A percentile compares a stretch with the other conserved stretches of the same genome.
phyloP scores from a whole-genome alignment of 169 alveolate species.

The Babesia ovis region DNA sequence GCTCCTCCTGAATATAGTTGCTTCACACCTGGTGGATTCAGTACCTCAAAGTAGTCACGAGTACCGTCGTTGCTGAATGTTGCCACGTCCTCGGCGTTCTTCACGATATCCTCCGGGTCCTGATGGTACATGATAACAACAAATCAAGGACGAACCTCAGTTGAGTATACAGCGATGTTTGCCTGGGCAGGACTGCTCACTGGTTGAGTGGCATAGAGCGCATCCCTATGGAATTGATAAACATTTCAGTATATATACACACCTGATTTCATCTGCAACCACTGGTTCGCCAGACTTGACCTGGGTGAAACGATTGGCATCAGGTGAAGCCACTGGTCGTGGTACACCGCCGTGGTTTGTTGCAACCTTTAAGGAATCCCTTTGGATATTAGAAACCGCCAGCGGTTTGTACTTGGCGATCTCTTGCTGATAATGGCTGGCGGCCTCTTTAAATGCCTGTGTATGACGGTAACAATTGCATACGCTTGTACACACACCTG shows the following conservation, averaged over 20 bases:
- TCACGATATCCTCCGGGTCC: conserved; percentile 37
- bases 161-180: conserved; percentile 41
- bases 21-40: background rate
- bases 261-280: background rate
- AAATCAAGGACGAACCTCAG: conserved; percentile 31
- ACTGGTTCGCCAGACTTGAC: background rate
- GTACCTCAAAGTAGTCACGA: conserved; percentile 55
- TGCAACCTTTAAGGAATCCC: background rate
- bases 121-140: background rate
- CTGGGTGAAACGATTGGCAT: background rate
- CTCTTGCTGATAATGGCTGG: background rate
- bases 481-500: conserved; percentile 4
- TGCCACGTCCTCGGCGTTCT: conserved; percentile 42
- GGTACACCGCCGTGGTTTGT: too few relatives aligned
- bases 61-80: conserved; percentile 51
- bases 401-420: conserved; percentile 16
- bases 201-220: conserved; percentile 61
- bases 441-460: conserved; percentile 7
- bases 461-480: background rate
- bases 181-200: conserved; percentile 51
- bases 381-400: background rate
- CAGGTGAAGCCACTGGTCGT: too few relatives aligned
- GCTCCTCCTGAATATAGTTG: conserved; percentile 45
- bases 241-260: background rate
- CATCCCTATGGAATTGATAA: conserved; percentile 23